phyloP scores from a whole-genome alignment of 495 filamentous ascomycete genomes.

The Neurospora tetrasperma region DNA sequence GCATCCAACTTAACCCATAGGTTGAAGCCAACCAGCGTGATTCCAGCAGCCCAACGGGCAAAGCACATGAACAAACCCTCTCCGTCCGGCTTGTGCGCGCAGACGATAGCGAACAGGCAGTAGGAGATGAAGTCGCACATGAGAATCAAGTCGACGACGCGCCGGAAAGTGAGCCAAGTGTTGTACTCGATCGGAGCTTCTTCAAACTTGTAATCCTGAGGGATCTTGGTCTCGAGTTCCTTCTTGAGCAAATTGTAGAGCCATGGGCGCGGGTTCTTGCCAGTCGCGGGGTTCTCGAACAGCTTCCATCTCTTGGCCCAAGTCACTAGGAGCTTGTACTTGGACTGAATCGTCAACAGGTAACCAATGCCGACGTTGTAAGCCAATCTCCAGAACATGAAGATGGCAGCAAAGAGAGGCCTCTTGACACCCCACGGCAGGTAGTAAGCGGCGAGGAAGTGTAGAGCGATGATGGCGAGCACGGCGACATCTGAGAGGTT shows the following conservation, averaged over 20 bases:
- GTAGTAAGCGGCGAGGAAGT: constrained; percentile 59
- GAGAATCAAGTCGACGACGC: constrained; percentile 88
- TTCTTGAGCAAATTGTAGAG: constrained; percentile 73
- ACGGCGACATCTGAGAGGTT: constrained; percentile 79
- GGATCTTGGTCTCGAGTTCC: constrained; percentile 91
- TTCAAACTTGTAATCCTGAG: constrained; percentile 87
- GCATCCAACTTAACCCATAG: constrained; percentile 98
- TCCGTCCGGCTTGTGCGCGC: constrained; percentile 58
- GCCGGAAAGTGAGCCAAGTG: constrained; percentile 92
- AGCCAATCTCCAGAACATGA: constrained; percentile 81
- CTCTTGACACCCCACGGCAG: constrained; percentile 57
- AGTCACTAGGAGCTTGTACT: constrained; percentile 70
- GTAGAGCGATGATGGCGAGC: constrained; percentile 64
- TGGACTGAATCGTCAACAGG: constrained; percentile 79
- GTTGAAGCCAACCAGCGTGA: constrained; percentile 82
- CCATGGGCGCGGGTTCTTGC: constrained; percentile 68
- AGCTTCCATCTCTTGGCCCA: constrained; percentile 81
- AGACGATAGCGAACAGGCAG: constrained; percentile 88
- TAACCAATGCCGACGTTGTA: constrained; percentile 95
- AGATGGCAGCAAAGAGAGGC: constrained; percentile 68
- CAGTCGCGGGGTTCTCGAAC: constrained; percentile 72
- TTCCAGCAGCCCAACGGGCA: constrained; percentile 72
- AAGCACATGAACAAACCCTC: constrained; percentile 60
- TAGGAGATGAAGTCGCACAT: constrained; percentile 99
- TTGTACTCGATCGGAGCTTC: constrained; percentile 94